Percentiles rank a stretch among this genome's conserved stretches.
Conservation (phyloP, 1,284 basidiomycete species). For the Hortiboletus rubellus region DNA sequence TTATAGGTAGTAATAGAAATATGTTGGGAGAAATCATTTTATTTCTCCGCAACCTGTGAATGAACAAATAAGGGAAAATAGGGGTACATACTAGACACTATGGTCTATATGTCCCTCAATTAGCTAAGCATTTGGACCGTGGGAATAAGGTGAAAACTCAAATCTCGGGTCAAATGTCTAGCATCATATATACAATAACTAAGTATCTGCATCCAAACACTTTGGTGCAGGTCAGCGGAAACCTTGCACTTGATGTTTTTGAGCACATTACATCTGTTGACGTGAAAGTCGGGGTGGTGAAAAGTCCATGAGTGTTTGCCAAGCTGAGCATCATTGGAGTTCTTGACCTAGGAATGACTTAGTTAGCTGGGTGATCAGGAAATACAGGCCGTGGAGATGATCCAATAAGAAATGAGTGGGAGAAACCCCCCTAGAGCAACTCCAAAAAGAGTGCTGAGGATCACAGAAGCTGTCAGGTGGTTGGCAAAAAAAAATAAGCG, state of each 20-base stretch:
- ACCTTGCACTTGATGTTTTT: constrained; percentile 96
- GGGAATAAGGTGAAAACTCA: no score
- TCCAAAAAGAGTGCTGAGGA: constrained; percentile 9
- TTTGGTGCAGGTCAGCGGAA: constrained; percentile 46
- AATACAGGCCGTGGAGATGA: constrained; percentile 1
- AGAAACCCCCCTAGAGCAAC: constrained; percentile 16
- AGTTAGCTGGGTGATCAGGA: constrained; percentile 8
- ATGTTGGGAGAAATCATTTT: no score
- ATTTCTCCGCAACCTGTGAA: no score
- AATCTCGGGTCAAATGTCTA: no score
- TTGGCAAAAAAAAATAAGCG: constrained; percentile 10
- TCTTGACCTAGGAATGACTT: constrained; percentile 56
- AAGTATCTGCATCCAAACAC: no score
- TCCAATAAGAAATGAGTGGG: not conserved
- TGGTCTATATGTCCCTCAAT: no score
- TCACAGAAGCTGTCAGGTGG: constrained; percentile 4
- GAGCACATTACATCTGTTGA: constrained; percentile 80
- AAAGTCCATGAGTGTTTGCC: constrained; percentile 96
- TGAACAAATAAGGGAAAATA: no score
- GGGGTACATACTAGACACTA: no score
- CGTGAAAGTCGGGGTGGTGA: constrained; percentile 91
- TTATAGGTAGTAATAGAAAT: no score
- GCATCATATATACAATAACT: no score
- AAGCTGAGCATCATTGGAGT: constrained; percentile 74
- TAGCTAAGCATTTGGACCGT: no score